phyloP scores from a whole-genome alignment of 1,284 basidiomycete genomes.

The Irpex lacteus region DNA sequence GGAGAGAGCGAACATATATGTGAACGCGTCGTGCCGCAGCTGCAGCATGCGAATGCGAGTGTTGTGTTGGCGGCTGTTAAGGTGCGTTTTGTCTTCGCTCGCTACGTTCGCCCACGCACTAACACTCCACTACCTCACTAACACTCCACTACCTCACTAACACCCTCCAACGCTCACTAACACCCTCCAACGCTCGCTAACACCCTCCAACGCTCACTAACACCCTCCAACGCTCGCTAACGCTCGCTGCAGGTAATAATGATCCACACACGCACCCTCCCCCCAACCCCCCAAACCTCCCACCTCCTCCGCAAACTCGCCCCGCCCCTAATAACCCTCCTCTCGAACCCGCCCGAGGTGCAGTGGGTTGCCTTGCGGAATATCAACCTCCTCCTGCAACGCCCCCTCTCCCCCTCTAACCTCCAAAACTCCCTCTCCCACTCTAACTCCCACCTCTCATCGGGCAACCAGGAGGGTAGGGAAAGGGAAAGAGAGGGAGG shows the following conservation, averaged over 20 bases:
- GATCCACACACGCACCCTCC: constrained; percentile 89
- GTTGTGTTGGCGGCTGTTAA: constrained; percentile 96
- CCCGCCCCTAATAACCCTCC: constrained; percentile 83
- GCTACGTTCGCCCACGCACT: too few species aligned
- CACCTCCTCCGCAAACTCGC: constrained; percentile 96
- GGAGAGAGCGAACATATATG: constrained; percentile 99
- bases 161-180: too few species aligned
- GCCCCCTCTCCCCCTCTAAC: too few species aligned
- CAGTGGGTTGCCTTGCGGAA: constrained; percentile 98
- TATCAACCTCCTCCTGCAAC: constrained; percentile 83
- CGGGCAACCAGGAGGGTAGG: too few species aligned
- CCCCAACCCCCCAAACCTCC: constrained; percentile 75
- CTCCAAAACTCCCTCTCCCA: too few species aligned
- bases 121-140: too few species aligned
- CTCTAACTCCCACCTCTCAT: too few species aligned
- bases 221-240: background rate
- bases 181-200: background rate
- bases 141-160: too few species aligned
- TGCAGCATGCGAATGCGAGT: constrained; percentile 95
- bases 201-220: too few species aligned
- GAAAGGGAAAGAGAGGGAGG: too few species aligned
- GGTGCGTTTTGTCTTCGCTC: constrained; percentile 38
- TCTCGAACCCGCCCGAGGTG: constrained; percentile 79
- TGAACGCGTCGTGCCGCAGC: constrained; percentile 96
- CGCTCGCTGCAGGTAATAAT: constrained; percentile 75